Evolutionary conservation across 352 stramenopile species (phyloP), one percentile per base, ranked within the genome.

Genomic region (Phytophthora sansomeana): DNA sequence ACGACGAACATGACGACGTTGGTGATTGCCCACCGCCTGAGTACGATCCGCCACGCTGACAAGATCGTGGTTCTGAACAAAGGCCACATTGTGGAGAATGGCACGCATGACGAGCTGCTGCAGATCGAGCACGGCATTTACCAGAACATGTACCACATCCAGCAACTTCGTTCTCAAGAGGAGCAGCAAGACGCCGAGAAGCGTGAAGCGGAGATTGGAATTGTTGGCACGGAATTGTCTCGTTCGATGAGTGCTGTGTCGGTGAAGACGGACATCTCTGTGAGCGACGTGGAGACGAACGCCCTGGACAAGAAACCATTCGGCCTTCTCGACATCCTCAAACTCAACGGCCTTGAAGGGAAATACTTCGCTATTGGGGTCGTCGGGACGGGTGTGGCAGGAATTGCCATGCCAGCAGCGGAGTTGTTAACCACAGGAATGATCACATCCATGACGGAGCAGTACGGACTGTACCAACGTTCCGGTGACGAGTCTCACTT

Each of bases 81-180:
- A 16, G 75, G 75, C 5, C 43, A 47, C 17, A 63, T 84, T 36
- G 69, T 79, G n/a, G 72, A 84, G 44, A 57, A 36, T 14, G 75
- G 75, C n/a, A 66, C 67, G 5, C 72, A 84, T 50, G 65, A 78
- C 9, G 58, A 70, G 17, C 24, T 84, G 16, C n/a, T 84, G 49
- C 17, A 47, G 38, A 86, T 93, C 10, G 76, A 97, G 46, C 77
- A 83, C 29, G 73, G 73, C 19, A 50, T 78, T 6, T 97, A 96
- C 72, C 79, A 96, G 38, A 97, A 85, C 28, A 74, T 89, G 56
- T 88, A 95, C 51, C 87, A 77, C 32, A 91, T 97, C 55, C 72
- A 83, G 46, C 29, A 62, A 14, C 3, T 56, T 6, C 46, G 54
- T 3, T 56, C 62, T 0, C 36, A 60, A 10, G 44, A 69, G n/a